A percentile compares a stretch with the other conserved stretches of the same genome.
Evolutionary conservation across 2,329 filamentous ascomycete species (phyloP).

Genomic region (Knufia fluminis): DNA sequence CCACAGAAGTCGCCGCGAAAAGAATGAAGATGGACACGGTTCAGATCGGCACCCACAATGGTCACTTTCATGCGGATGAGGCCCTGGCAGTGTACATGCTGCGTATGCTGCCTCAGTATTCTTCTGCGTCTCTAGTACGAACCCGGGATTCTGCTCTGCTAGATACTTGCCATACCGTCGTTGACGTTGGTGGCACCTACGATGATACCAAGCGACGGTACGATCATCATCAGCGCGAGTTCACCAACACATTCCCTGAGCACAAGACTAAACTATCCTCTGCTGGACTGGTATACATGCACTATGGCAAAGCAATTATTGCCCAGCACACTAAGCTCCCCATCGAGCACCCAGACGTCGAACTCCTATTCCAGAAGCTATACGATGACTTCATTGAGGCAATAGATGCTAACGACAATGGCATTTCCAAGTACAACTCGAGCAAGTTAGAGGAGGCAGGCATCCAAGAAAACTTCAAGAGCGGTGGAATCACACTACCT

Average conservation of each 20-base stretch:
- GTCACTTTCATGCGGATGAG: conserved; percentile 98
- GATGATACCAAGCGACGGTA: conserved; percentile 67
- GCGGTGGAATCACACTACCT: conserved; percentile 74
- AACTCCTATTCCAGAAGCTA: conserved; percentile 73
- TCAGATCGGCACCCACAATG: conserved; percentile 88
- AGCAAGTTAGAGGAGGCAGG: conserved; percentile 58
- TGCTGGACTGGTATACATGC: conserved; percentile 88
- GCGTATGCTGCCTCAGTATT: conserved; percentile 74
- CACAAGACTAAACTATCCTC: conserved; percentile 83
- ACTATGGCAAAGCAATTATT: conserved; percentile 83
- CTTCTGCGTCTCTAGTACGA: conserved; percentile 63
- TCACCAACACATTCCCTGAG: conserved; percentile 73
- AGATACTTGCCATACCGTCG: conserved; percentile 80
- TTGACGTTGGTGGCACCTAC: conserved; percentile 96
- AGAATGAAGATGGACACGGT: conserved; percentile 67
- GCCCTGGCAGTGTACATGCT: conserved; percentile 95
- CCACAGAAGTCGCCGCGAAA: conserved; percentile 62
- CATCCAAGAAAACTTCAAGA: conserved; percentile 71
- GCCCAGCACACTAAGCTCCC: conserved; percentile 53
- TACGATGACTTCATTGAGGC: conserved; percentile 93
- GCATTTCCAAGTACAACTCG: conserved; percentile 73
- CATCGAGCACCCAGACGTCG: conserved; percentile 57
- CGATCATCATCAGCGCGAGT: conserved; percentile 95
- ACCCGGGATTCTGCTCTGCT: conserved; percentile 76
- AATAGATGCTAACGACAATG: conserved; percentile 96